phyloP scores from a whole-genome alignment of 768 basidiomycete species.

The Leucosporidium scottii region DNA sequence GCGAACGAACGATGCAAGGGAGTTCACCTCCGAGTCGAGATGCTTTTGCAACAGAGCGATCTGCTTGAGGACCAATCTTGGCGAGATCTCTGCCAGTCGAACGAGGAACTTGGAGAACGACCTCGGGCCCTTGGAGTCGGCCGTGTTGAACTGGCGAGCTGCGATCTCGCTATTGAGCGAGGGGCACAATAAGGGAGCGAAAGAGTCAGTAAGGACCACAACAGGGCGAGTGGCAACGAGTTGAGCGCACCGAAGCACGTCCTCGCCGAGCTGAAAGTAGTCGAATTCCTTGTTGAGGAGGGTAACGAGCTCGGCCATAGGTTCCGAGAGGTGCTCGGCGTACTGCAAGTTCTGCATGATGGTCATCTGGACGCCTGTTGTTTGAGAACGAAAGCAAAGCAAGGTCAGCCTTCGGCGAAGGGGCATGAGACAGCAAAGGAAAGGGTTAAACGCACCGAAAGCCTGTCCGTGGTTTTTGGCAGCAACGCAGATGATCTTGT shows the following conservation, averaged over 20 bases:
- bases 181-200: slow-evolving; percentile 14
- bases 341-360: slow-evolving; percentile 90
- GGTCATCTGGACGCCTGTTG: slow-evolving; percentile 61
- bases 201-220: neutral
- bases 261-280: slow-evolving; percentile 79
- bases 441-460: slow-evolving; percentile 47
- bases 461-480: slow-evolving; percentile 85
- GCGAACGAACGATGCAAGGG: neutral
- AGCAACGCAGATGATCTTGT: slow-evolving; percentile 81
- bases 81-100: slow-evolving; percentile 68
- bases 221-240: too few species aligned
- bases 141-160: slow-evolving; percentile 62
- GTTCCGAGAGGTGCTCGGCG: slow-evolving; percentile 87
- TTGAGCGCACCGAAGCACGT: slow-evolving; percentile 59
- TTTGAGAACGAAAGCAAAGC: neutral
- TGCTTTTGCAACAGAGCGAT: slow-evolving; percentile 75
- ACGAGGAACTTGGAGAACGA: slow-evolving; percentile 79
- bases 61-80: slow-evolving; percentile 77
- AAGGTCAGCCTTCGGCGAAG: neutral
- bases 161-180: slow-evolving; percentile 61
- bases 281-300: slow-evolving; percentile 78
- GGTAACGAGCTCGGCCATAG: slow-evolving; percentile 82
- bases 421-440: neutral
- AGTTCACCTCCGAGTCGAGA: slow-evolving; percentile 77
- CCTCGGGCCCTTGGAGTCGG: slow-evolving; percentile 80